These are phyloP conservation scores for Ramaria rubella DNA, from an alignment of 768 basidiomycete genomes.

Conservation along the genomic window DNA sequence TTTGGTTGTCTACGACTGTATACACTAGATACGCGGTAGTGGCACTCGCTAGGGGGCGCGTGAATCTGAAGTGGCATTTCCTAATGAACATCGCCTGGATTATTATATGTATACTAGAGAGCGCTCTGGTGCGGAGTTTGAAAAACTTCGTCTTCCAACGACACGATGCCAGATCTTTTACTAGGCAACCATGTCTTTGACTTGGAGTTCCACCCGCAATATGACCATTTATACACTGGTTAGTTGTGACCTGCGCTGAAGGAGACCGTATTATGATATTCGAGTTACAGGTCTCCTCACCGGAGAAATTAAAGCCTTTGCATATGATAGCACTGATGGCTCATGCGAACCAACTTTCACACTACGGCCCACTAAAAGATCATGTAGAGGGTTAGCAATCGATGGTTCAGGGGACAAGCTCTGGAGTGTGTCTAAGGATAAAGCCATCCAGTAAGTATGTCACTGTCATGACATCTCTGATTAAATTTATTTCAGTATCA, in stretches of 20 bases:
- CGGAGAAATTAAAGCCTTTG: conserved; percentile 76
- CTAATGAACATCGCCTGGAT: too few species aligned
- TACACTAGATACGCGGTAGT: too few species aligned
- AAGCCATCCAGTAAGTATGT: conserved; percentile 61
- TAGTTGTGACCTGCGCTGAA: neutral
- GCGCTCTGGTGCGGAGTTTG: too few species aligned
- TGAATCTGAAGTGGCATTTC: too few species aligned
- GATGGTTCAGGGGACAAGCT: conserved; percentile 62
- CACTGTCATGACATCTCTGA: conserved; percentile 13
- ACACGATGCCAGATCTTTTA: conserved; percentile 63
- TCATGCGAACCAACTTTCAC: conserved; percentile 50
- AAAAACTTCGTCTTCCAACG: too few species aligned
- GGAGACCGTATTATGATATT: neutral
- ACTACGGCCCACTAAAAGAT: conserved; percentile 71
- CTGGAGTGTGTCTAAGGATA: conserved; percentile 79
- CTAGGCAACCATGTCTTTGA: conserved; percentile 83
- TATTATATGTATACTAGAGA: too few species aligned
- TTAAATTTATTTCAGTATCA: conserved; percentile 36
- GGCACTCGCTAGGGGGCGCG: too few species aligned
- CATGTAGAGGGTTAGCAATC: conserved; percentile 68
- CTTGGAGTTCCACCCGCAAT: conserved; percentile 75
- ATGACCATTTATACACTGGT: conserved; percentile 56
- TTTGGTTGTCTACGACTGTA: too few species aligned
- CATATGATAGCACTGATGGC: conserved; percentile 63
- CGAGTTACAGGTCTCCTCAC: conserved; percentile 55